phyloP scores from a whole-genome alignment of 2,329 filamentous ascomycete genomes.

The Aureobasidium leucospermi region DNA sequence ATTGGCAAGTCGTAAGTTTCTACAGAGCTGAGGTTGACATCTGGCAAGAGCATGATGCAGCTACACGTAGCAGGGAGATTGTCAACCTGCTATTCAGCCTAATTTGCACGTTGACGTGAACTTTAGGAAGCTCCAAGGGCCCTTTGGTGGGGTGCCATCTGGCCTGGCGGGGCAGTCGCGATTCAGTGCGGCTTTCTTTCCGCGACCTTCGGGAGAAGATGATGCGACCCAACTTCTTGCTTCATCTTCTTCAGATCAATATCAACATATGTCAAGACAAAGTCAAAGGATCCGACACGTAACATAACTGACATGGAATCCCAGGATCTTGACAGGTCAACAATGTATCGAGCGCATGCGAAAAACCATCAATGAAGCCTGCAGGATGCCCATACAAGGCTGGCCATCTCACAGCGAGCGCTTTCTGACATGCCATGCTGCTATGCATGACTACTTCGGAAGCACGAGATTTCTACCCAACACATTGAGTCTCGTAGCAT shows the following conservation, averaged over 20 bases:
- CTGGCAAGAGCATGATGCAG: neutral
- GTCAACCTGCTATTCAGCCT: conserved; percentile 8
- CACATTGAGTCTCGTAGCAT: too few relatives aligned
- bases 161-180: neutral
- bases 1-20: neutral
- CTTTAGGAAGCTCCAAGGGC: neutral
- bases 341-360: too few relatives aligned
- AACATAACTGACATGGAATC: too few relatives aligned
- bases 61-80: neutral
- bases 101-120: neutral
- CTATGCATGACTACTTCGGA: too few relatives aligned
- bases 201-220: neutral
- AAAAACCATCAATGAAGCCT: too few relatives aligned
- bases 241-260: neutral
- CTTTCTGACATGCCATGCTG: too few relatives aligned
- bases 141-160: neutral
- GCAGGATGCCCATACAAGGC: too few relatives aligned
- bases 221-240: neutral
- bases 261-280: neutral
- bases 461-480: too few relatives aligned
- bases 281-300: too few relatives aligned
- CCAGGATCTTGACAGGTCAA: too few relatives aligned
- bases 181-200: neutral
- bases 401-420: too few relatives aligned
- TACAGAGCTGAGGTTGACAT: neutral